Evolutionary conservation across 1,284 basidiomycete species (phyloP), one percentile per base, ranked within the genome.

Genomic region (Gymnopus androsaceus): DNA sequence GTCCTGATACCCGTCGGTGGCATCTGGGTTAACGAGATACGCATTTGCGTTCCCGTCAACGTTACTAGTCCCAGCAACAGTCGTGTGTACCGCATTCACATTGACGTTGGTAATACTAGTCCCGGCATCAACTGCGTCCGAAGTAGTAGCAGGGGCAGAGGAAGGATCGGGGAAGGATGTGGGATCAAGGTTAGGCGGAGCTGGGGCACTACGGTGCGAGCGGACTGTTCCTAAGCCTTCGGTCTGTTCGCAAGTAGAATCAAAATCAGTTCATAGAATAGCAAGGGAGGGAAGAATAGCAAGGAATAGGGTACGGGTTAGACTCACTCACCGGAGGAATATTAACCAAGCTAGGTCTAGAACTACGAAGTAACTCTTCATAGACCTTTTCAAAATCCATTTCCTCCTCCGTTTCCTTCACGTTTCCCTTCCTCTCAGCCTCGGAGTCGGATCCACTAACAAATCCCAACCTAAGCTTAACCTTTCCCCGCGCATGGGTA

Each of bases 141-240:
- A n/a, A n/a, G n/a, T n/a, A n/a, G n/a, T n/a, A n/a, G n/a, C n/a
- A n/a, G n/a, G n/a, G n/a, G n/a, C n/a, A n/a, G n/a, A n/a, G 12
- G 41, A 27, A 12, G 28, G 12, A 42, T 42, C 41, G 44, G 31
- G 6, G 12, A 17, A 31, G 44, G 27, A 7, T 5, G 19, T 38
- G 11, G 48, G 27, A 27, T 31, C 23, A 36, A 11, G 12, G 38
- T 31, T 27, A 17, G 37, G 28, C 19, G 3, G 42, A 15, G 23
- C 51, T 9, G 47, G 5, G 31, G 11, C 31, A 28, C 28, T 41
- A n/a, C 81, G 76, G 63, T 85, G 75, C 2, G 87, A 88, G 37
- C 88, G 85, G 54, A 94, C 76, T 0, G 94, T 96, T 49, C 94
- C 94, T 34, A 96, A 88, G 15, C 94, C 92, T 72, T 92, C 85